Evolutionary conservation across 352 stramenopile genomes (phyloP).

Genomic region (Aphanomyces invadans): DNA sequence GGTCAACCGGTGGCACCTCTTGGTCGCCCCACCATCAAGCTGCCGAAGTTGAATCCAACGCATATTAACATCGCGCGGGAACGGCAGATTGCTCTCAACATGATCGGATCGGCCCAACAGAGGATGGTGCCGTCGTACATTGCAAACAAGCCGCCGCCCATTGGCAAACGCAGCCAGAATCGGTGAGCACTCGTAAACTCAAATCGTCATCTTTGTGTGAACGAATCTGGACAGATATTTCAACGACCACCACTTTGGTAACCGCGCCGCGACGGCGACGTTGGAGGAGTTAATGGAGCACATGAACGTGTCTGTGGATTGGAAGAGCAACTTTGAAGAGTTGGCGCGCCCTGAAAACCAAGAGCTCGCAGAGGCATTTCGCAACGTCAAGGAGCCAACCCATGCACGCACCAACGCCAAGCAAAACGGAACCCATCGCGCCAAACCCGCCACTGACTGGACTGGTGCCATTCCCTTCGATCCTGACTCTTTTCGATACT

Average conservation of each 20-base stretch:
- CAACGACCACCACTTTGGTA: conserved; percentile 72
- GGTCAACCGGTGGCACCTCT: neutral
- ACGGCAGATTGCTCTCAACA: conserved; percentile 10
- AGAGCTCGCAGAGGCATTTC: conserved; percentile 61
- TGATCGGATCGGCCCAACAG: conserved; percentile 18
- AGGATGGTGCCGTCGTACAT: conserved; percentile 20
- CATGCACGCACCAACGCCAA: conserved; percentile 29
- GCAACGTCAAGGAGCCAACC: conserved; percentile 41
- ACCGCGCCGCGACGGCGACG: conserved; percentile 53
- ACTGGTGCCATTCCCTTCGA: conserved; percentile 36
- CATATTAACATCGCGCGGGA: conserved; percentile 18
- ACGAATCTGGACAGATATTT: conserved; percentile 4
- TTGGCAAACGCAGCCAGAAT: conserved; percentile 17
- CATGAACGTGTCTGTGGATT: conserved; percentile 81
- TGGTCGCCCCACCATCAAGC: neutral
- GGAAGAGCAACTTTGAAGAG: conserved; percentile 82
- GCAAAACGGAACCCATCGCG: conserved; percentile 29
- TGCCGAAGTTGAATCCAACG: conserved; percentile 9
- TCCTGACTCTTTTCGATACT: neutral
- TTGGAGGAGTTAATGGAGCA: conserved; percentile 83
- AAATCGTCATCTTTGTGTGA: neutral
- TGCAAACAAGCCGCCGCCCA: conserved; percentile 14
- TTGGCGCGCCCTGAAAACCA: conserved; percentile 68
- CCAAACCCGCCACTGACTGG: conserved; percentile 59
- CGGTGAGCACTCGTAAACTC: too few species aligned